Base-by-base conservation (phyloP, 2,329 filamentous ascomycete species). In the Cercospora nicotianae region DNA sequence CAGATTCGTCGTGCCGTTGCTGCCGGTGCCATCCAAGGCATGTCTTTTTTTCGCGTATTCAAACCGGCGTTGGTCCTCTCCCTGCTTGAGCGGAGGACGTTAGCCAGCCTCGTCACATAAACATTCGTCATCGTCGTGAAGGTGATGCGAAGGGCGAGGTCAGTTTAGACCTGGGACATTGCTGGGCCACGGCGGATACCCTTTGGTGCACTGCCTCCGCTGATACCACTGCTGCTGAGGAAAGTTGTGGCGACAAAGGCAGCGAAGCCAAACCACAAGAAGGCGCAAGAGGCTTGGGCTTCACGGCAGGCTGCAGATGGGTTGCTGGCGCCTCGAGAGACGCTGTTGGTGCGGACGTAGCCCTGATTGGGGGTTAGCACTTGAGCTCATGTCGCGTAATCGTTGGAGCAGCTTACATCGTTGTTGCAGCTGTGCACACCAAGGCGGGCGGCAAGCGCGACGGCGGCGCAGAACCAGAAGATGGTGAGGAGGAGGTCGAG, bases 251-350 rank as follows among this genome's bases (percentile, higher is more conserved):
- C 87, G 30, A 83, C 80, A 75, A 90, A 91, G 28, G 85, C 83
- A 45, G 82, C 84, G 78, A 90, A 92, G 60, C 92, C 85, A 81
- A 94, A 93, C 90, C 90, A 94, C 80, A 92, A 85, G 81, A 94
- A 94, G 42, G 87, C 90, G 36, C 87, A 87, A 70, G 87, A 86
- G 42, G 91, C 91, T 81, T 94, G 91, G 16, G 92, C 86, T 80
- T 92, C 88, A 70, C 87, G 88, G 81, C 91, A 94, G 72, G 90
- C 86, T 82, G 89, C 88, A 85, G 82, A 79, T 31, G 65, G 67
- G 60, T 89, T 77, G 69, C 71, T 68, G 57, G 88, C 89, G 68
- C 76, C 78, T 71, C 80, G 81, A 65, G 79, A 82, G 69, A 83
- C 79, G 26, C 73, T 77, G 77, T 80, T 80, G 59, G 70, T 79